phyloP scores from a whole-genome alignment of 1,284 basidiomycete species.

The Tilletia horrida region DNA sequence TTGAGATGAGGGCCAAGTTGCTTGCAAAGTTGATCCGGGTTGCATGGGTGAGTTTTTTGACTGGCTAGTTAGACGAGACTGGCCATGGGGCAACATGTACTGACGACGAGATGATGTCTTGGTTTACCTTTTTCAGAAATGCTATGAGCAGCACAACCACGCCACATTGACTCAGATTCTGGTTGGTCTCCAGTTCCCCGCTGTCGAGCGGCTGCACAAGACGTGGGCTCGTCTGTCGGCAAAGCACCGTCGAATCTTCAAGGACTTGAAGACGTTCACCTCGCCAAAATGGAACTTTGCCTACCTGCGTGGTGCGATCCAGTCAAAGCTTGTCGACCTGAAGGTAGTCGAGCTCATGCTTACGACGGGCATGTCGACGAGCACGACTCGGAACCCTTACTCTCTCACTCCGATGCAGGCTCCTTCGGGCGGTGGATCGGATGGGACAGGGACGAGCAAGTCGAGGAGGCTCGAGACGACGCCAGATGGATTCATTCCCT shows the following conservation, averaged over 20 bases:
- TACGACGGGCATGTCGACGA: conserved; percentile 12
- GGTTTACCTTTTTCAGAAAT: conserved; percentile 64
- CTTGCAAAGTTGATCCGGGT: conserved; percentile 78
- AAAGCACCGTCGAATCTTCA: conserved; percentile 73
- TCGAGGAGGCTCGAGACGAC: conserved; percentile 3
- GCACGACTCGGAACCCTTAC: conserved; percentile 5
- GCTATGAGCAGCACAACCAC: conserved; percentile 75
- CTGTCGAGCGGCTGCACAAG: conserved; percentile 69
- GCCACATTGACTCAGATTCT: conserved; percentile 77
- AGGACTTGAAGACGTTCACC: conserved; percentile 71
- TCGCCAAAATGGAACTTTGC: conserved; percentile 70
- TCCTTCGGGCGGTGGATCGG: neutral
- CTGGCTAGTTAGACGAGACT: neutral
- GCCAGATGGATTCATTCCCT: conserved; percentile 19
- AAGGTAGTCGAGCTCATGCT: conserved; percentile 29
- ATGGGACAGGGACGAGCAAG: conserved; percentile 18
- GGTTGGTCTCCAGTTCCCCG: conserved; percentile 70
- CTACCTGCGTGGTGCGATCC: conserved; percentile 57
- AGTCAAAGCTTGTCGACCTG: conserved; percentile 32
- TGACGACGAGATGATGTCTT: too few species aligned
- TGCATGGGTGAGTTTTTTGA: conserved; percentile 69
- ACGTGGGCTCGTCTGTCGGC: conserved; percentile 68
- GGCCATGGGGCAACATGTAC: too few species aligned
- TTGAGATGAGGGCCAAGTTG: conserved; percentile 65
- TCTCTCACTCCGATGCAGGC: neutral